These are phyloP conservation scores for Colletotrichum sp. DNA, from an alignment of 2,329 filamentous ascomycete genomes.

Conservation along the genomic window DNA sequence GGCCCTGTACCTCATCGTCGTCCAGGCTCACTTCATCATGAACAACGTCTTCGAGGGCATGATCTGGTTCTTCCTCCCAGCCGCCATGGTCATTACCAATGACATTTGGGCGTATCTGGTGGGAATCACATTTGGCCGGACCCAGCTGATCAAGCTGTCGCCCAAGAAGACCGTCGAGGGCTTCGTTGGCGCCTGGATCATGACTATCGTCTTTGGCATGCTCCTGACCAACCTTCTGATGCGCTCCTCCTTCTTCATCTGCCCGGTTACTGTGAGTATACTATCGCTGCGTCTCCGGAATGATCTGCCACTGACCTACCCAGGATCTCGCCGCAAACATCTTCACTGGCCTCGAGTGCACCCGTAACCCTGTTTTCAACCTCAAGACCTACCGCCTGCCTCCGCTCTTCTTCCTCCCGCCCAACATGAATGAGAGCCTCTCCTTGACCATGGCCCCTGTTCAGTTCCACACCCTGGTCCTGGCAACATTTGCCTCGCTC, in stretches of 20 bases:
- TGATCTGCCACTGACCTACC: constrained; percentile 19
- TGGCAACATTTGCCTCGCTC: constrained; percentile 92
- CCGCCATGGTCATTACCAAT: constrained; percentile 94
- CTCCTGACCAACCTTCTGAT: constrained; percentile 83
- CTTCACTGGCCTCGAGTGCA: constrained; percentile 88
- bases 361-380: constrained; percentile 89
- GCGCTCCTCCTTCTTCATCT: constrained; percentile 96
- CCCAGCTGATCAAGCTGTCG: constrained; percentile 95
- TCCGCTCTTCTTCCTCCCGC: constrained; percentile 73
- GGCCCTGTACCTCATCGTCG: constrained; percentile 96
- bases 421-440: constrained; percentile 48
- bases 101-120: constrained; percentile 99
- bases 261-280: constrained; percentile 79
- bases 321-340: constrained; percentile 90
- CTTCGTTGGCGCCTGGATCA: constrained; percentile 95
- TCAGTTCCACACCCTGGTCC: constrained; percentile 89
- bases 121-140: constrained; percentile 94
- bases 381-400: constrained; percentile 77
- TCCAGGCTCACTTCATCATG: constrained; percentile 99
- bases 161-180: constrained; percentile 99
- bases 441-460: constrained; percentile 84
- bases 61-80: constrained; percentile 99
- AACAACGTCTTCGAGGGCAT: constrained; percentile 99
- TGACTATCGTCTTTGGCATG: constrained; percentile 87
- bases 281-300: not conserved